These are phyloP conservation scores for Noccaea caerulescens DNA, from an alignment of 345 rosid species.

Conservation along the genomic window DNA sequence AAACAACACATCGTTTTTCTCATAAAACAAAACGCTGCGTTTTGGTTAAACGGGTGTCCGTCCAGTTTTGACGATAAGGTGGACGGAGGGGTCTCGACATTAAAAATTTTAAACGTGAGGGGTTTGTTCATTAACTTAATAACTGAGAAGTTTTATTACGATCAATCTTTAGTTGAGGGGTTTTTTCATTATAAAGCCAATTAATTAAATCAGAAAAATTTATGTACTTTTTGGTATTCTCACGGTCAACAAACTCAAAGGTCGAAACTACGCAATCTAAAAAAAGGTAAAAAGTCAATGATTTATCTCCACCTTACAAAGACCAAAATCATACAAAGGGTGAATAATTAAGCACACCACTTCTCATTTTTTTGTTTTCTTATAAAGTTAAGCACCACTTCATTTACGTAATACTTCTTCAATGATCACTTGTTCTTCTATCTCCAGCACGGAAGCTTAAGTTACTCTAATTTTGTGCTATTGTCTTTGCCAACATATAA, in stretches of 20 bases:
- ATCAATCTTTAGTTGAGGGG: too few species aligned
- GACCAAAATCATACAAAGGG: neutral
- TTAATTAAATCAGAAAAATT: neutral
- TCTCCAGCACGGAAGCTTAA: constrained; percentile 26
- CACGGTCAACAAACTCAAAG: constrained; percentile 21
- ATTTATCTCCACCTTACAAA: constrained; percentile 4
- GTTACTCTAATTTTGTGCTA: neutral
- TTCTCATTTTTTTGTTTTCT: too few species aligned
- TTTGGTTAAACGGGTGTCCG: too few species aligned
- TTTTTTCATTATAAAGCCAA: too few species aligned
- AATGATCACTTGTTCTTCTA: constrained; percentile 34
- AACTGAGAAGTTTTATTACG: too few species aligned
- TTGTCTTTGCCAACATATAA: constrained; percentile 15
- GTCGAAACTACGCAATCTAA: constrained; percentile 14
- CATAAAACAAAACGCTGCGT: too few species aligned
- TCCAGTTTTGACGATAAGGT: too few species aligned
- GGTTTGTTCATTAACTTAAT: too few species aligned
- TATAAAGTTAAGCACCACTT: neutral
- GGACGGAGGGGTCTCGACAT: too few species aligned
- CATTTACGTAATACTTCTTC: constrained; percentile 26
- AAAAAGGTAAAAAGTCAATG: neutral
- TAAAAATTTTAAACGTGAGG: too few species aligned
- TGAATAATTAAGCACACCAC: too few species aligned
- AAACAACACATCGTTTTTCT: too few species aligned
- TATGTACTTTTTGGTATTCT: constrained; percentile 15